phyloP scores from a whole-genome alignment of 2,329 filamentous ascomycete genomes.

The Sphaerulina populicola region DNA sequence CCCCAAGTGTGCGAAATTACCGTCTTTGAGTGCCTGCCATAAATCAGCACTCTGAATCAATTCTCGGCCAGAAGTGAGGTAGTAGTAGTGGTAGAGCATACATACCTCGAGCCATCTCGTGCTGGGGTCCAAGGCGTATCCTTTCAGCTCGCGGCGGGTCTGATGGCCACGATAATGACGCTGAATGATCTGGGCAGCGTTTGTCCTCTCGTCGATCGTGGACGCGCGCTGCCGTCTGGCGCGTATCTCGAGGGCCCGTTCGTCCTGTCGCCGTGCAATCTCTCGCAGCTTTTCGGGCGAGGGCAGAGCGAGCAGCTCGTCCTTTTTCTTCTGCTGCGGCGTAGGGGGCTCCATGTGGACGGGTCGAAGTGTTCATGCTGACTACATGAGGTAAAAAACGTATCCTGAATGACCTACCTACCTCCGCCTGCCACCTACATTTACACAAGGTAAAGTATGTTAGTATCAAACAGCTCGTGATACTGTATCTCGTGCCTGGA shows the following conservation, averaged over 20 bases:
- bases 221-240: conserved; percentile 12
- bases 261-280: conserved; percentile 32
- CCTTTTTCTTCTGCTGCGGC: conserved; percentile 6
- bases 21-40: conserved; percentile 30
- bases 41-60: conserved; percentile 2
- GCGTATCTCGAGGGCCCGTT: conserved; percentile 23
- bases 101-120: conserved; percentile 62
- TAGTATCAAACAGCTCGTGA: too few species aligned
- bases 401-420: too few species aligned
- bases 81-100: conserved; percentile 10
- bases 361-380: conserved; percentile 1
- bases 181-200: conserved; percentile 33
- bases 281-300: conserved; percentile 29
- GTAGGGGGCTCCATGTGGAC: conserved; percentile 3
- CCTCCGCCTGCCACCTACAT: too few species aligned
- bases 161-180: conserved; percentile 72
- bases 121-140: conserved; percentile 59
- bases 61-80: background rate
- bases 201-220: conserved; percentile 10
- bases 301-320: conserved; percentile 25
- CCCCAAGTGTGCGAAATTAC: conserved; percentile 17
- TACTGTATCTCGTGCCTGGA: too few species aligned
- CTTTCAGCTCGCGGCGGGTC: conserved; percentile 60
- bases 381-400: too few species aligned
- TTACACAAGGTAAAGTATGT: too few species aligned